Evolutionary conservation across 2,329 filamentous ascomycete genomes (phyloP).

Genomic region (Diplodia corticola): DNA sequence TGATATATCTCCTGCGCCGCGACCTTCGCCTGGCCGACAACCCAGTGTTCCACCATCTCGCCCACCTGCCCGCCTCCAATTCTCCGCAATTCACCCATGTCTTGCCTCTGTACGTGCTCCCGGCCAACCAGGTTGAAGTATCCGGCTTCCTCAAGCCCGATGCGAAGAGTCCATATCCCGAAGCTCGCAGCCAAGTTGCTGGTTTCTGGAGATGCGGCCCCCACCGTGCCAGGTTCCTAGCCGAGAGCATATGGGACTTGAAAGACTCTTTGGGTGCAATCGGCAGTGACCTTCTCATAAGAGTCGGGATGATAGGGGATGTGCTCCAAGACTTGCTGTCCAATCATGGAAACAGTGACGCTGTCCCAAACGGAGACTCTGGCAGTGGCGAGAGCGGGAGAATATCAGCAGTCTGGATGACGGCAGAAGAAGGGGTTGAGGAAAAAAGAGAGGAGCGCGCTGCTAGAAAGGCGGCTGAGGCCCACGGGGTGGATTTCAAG

Average conservation of each 20-base stretch:
- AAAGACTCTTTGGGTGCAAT: conserved; percentile 62
- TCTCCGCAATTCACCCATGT: conserved; percentile 59
- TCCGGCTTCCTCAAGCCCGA: conserved; percentile 64
- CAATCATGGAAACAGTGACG: conserved; percentile 33
- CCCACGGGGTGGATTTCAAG: conserved; percentile 60
- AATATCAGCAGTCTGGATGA: conserved; percentile 62
- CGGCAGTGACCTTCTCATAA: conserved; percentile 60
- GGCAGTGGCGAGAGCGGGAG: conserved; percentile 33
- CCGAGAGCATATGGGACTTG: conserved; percentile 71
- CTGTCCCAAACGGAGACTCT: not conserved
- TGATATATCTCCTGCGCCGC: conserved; percentile 71
- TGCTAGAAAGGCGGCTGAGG: conserved; percentile 55
- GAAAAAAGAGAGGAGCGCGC: conserved; percentile 65
- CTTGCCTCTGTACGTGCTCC: conserved; percentile 69
- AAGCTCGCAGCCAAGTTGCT: conserved; percentile 65
- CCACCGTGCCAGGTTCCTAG: conserved; percentile 70
- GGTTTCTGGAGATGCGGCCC: conserved; percentile 73
- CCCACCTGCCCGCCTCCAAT: conserved; percentile 38
- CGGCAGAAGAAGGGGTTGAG: conserved; percentile 67
- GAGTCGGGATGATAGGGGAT: conserved; percentile 62
- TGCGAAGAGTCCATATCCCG: conserved; percentile 63
- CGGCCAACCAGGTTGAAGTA: conserved; percentile 70
- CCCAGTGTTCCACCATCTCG: conserved; percentile 64
- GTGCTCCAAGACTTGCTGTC: conserved; percentile 61
- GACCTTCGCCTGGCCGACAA: conserved; percentile 76